phyloP scores from a whole-genome alignment of 1,284 basidiomycete genomes.

The Malassezia brasiliensis region DNA sequence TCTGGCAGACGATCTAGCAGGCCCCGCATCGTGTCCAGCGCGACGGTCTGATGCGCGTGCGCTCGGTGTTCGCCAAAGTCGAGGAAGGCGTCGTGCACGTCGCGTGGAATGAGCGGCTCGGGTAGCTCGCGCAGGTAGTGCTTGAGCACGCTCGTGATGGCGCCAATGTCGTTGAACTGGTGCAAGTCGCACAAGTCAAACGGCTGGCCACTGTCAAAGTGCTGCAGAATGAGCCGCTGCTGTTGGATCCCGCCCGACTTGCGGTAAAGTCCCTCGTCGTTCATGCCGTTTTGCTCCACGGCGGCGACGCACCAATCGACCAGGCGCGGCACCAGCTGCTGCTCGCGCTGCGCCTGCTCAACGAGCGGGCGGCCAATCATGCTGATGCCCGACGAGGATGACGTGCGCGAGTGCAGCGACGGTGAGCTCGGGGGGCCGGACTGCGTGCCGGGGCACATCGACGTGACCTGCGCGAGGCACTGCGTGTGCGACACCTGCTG shows the following conservation, averaged over 20 bases:
- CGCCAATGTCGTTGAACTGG: constrained; percentile 91
- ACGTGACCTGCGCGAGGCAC: constrained; percentile 32
- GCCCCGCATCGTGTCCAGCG: constrained; percentile 50
- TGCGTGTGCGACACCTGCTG: constrained; percentile 33
- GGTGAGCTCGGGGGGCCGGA: constrained; percentile 10
- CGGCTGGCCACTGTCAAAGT: constrained; percentile 83
- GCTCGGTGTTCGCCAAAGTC: constrained; percentile 32
- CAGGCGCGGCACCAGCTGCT: constrained; percentile 67
- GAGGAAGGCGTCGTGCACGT: constrained; percentile 78
- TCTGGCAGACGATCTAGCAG: constrained; percentile 69
- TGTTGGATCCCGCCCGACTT: constrained; percentile 89
- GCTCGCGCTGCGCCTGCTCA: constrained; percentile 72
- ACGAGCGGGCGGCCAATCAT: constrained; percentile 81
- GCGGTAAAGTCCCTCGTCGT: constrained; percentile 91
- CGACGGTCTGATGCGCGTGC: constrained; percentile 12
- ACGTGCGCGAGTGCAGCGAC: constrained; percentile 16
- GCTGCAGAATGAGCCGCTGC: constrained; percentile 80
- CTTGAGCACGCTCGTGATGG: constrained; percentile 91
- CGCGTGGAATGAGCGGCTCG: constrained; percentile 77
- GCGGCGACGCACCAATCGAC: constrained; percentile 60
- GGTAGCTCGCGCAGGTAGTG: constrained; percentile 88
- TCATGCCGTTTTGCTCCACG: constrained; percentile 54
- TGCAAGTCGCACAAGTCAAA: constrained; percentile 82
- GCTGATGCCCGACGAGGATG: constrained; percentile 53
- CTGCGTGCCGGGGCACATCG: constrained; percentile 23